Conservation (phyloP, 176 grass and related monocot genomes). For the Pontederia paniculata region DNA sequence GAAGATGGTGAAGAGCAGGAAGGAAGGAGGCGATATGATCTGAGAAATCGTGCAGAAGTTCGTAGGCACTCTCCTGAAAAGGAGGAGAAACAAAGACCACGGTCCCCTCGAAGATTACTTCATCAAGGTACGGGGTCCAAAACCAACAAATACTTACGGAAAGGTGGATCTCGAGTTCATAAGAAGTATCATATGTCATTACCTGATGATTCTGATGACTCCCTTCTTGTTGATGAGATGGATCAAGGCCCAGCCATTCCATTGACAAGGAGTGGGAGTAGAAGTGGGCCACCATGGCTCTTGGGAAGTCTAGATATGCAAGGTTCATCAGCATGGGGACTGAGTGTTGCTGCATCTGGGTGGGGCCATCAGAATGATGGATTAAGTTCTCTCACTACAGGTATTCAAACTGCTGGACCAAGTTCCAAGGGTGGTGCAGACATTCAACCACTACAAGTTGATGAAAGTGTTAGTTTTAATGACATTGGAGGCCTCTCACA, state of each 20-base stretch:
- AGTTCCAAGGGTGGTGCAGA: slow-evolving; percentile 99
- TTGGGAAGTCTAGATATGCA: slow-evolving; percentile 91
- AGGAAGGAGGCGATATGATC: slow-evolving; percentile 85
- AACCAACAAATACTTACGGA: slow-evolving; percentile 74
- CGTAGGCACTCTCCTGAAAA: slow-evolving; percentile 56
- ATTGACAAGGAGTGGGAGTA: slow-evolving; percentile 62
- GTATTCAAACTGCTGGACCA: slow-evolving; percentile 91
- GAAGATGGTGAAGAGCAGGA: slow-evolving; percentile 74
- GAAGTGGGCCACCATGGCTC: slow-evolving; percentile 62
- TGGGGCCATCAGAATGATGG: slow-evolving; percentile 86
- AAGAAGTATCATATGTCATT: slow-evolving; percentile 58
- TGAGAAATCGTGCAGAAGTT: slow-evolving; percentile 77
- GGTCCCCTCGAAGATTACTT: slow-evolving; percentile 73
- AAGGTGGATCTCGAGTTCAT: slow-evolving; percentile 80
- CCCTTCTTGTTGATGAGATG: slow-evolving; percentile 92
- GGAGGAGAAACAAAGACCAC: slow-evolving; percentile 66
- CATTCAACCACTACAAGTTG: slow-evolving; percentile 93
- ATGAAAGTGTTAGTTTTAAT: slow-evolving; percentile 82
- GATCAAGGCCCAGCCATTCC: slow-evolving; percentile 72
- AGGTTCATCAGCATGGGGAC: slow-evolving; percentile 64
- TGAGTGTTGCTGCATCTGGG: slow-evolving; percentile 88
- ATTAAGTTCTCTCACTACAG: slow-evolving; percentile 44
- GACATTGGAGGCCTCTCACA: slow-evolving; percentile 94
- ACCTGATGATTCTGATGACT: slow-evolving; percentile 97
- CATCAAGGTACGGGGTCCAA: slow-evolving; percentile 72